A percentile compares a stretch with the other conserved stretches of the same genome.
phyloP scores from a whole-genome alignment of 2,329 filamentous ascomycete species.

The Hypoxylon sp. region DNA sequence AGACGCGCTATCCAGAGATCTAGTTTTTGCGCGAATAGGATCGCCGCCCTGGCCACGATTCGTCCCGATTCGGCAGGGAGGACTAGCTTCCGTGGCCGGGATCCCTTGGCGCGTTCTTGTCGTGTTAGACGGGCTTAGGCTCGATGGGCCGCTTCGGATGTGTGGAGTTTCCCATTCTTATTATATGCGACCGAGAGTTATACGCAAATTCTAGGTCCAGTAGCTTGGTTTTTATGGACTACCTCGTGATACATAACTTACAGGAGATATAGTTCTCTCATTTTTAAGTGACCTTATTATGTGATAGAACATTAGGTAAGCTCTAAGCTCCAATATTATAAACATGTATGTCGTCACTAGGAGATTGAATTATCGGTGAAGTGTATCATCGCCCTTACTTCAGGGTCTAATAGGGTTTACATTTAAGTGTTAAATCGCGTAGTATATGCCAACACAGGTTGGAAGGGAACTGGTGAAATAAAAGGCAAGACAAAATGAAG shows the following conservation, averaged over 20 bases:
- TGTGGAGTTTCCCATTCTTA: background rate
- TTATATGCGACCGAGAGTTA: background rate
- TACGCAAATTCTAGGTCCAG: background rate
- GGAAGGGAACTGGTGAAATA: too few species aligned
- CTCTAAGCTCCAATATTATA: background rate
- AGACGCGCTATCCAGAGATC: conserved; percentile 3
- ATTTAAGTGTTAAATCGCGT: too few species aligned
- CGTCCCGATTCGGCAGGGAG: conserved; percentile 42
- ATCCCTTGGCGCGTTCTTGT: conserved; percentile 7
- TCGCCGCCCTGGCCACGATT: conserved; percentile 1
- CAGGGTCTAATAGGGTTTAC: too few species aligned
- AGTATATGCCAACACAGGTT: too few species aligned
- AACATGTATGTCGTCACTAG: background rate
- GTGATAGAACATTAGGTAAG: background rate
- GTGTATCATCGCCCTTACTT: too few species aligned
- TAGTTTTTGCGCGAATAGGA: conserved; percentile 38
- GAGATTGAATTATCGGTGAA: background rate
- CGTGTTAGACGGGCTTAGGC: conserved; percentile 10
- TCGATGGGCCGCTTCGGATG: conserved; percentile 23
- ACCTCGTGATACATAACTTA: background rate
- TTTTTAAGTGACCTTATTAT: background rate
- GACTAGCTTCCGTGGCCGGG: conserved; percentile 35
- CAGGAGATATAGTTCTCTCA: background rate
- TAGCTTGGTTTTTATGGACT: background rate
- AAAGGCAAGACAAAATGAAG: too few species aligned